Evolutionary conservation across 1,284 basidiomycete species (phyloP).

Genomic region (Microbotryum scabiosae): DNA sequence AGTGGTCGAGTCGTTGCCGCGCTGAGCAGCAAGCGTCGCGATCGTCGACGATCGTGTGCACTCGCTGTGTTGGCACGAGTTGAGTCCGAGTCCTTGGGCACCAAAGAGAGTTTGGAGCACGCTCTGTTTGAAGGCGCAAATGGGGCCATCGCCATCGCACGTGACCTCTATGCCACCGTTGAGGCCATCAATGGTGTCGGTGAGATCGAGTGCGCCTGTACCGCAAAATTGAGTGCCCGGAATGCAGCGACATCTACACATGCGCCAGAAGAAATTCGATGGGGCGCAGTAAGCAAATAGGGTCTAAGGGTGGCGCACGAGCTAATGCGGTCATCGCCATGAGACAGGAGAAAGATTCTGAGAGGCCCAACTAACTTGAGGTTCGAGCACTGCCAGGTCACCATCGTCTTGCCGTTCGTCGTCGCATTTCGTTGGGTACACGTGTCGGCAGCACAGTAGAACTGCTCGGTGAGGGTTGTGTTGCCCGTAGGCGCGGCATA

Average conservation of each 20-base stretch:
- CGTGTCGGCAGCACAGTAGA: constrained; percentile 62
- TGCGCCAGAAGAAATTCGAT: not conserved
- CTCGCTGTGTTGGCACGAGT: constrained; percentile 70
- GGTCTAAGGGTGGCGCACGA: too few relatives aligned
- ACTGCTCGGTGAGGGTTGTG: constrained; percentile 42
- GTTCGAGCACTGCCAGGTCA: not conserved
- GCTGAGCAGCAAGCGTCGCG: constrained; percentile 45
- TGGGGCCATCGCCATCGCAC: constrained; percentile 50
- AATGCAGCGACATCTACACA: constrained; percentile 55
- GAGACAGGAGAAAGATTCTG: too few relatives aligned
- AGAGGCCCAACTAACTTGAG: not conserved
- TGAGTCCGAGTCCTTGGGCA: constrained; percentile 56
- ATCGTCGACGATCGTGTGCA: constrained; percentile 72
- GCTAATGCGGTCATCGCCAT: too few relatives aligned
- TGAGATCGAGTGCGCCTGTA: constrained; percentile 49
- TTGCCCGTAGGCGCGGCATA: constrained; percentile 43
- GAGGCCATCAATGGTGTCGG: constrained; percentile 53
- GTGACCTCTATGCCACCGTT: constrained; percentile 48
- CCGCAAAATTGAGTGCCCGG: constrained; percentile 65
- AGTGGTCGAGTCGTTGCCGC: constrained; percentile 23
- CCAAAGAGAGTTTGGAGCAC: constrained; percentile 63
- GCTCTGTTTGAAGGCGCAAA: constrained; percentile 67
- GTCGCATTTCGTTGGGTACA: constrained; percentile 54
- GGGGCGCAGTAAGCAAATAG: not conserved
- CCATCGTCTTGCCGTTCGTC: constrained; percentile 41